Base-by-base conservation (phyloP, 2,329 filamentous ascomycete species). In the Thermoascus crustaceus region DNA sequence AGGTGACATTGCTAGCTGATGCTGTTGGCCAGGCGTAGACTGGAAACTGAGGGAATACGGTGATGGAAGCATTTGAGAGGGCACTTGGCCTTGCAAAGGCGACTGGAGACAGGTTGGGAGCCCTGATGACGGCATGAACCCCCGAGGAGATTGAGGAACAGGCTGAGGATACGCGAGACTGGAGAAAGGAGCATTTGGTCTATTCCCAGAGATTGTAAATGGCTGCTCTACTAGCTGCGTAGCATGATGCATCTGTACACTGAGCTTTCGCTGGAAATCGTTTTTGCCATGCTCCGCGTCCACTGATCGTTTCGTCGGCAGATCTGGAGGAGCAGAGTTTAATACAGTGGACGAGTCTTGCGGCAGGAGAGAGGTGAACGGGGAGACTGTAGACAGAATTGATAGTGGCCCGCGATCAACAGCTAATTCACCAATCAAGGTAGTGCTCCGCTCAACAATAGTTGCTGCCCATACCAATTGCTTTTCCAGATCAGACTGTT, bases 61-160 rank as follows among this genome's bases (percentile, higher is more conserved):
- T 11, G 48, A 52, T 9, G 48, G 48, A 10, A 52, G 37, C 14
- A 47, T 43, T 11, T 44, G 42, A 29, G 43, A 43, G n/a, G n/a
- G n/a, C 7, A 40, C 35, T 24, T 43, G 39, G 22, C 40, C 40
- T 31, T 43, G 43, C 26, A 41, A 38, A 4, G 45, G 44, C 13
- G 45, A 48, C 21, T 45, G 40, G 9, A 29, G 14, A 16, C 26
- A 17, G 18, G 26, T 17, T 16, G 18, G 18, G 9, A 17, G 26
- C n/a, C 13, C 26, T 6, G 26, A 17, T 4, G 26, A 29, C 7
- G 26, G 18, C 13, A 29, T 13, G 4, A 29, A 17, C 7, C 34
- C 21, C 8, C 30, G 24, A 20, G 32, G 32, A n/a, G 32, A 29
- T 7, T 17, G 26, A 7, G 18, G 7, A 8, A 13, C 26, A 16